Percentiles rank a stretch among this genome's conserved stretches.
phyloP scores from a whole-genome alignment of 2,329 filamentous ascomycete species.

The Sporothrix protearum region DNA sequence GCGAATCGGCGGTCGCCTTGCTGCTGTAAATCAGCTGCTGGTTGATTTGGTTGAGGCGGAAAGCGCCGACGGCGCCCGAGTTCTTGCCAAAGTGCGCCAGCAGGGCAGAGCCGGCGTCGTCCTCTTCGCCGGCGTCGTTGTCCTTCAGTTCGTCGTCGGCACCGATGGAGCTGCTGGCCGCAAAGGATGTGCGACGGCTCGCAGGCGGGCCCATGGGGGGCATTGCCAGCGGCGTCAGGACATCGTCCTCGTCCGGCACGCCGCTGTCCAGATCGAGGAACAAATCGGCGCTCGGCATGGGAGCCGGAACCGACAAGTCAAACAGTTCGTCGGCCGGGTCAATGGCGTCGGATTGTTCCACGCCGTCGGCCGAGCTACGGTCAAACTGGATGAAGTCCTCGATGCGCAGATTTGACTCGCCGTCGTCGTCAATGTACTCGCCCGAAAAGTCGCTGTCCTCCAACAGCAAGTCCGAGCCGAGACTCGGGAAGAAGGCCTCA shows the following conservation, averaged over 20 bases:
- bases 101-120: conserved; percentile 47
- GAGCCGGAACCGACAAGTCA: conserved; percentile 9
- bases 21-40: conserved; percentile 58
- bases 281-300: conserved; percentile 17
- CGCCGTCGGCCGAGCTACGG: conserved; percentile 35
- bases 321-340: conserved; percentile 20
- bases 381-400: conserved; percentile 73
- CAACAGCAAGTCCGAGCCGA: conserved; percentile 57
- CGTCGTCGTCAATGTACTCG: conserved; percentile 60
- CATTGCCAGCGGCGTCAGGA: conserved; percentile 48
- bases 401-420: conserved; percentile 61
- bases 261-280: conserved; percentile 32
- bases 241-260: conserved; percentile 47
- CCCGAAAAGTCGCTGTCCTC: conserved; percentile 50
- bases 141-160: conserved; percentile 37
- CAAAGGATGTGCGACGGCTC: conserved; percentile 4
- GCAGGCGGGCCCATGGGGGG: conserved; percentile 23
- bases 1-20: conserved; percentile 58
- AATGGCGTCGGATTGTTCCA: neutral
- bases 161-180: conserved; percentile 1
- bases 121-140: conserved; percentile 32
- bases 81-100: conserved; percentile 66
- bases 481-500: conserved; percentile 68
- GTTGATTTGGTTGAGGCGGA: conserved; percentile 66
- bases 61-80: conserved; percentile 68